Evolutionary conservation across 2,329 filamentous ascomycete genomes (phyloP), one percentile per base, ranked within the genome.

Genomic region (Xylariaceae sp.): DNA sequence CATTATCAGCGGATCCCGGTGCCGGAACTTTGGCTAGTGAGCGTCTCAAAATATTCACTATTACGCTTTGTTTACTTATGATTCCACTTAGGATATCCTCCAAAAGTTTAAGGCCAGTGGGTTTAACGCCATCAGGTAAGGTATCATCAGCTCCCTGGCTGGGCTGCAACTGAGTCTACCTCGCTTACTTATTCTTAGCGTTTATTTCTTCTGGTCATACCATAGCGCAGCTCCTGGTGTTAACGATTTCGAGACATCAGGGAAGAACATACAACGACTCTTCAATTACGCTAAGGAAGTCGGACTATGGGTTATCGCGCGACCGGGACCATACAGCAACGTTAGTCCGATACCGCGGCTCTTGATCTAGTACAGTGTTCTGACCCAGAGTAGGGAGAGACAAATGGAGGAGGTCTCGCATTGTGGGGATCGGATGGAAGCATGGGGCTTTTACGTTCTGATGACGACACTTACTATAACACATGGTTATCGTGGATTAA

Each of bases 151-250:
- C 27, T 12, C 27, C 12, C 27, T 32, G 27, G 25, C 14, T 29
- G 12, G 27, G 25, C 25, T 32, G 3, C 12, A 16, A 32, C 27
- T 32, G 16, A 32, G 16, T 29, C 25, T n/a, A n/a, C n/a, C n/a
- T n/a, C n/a, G n/a, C n/a, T n/a, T n/a, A n/a, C n/a, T n/a, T n/a
- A n/a, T n/a, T n/a, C 5, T 8, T 16, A 32, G 27, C 27, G 20
- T 40, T 12, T 40, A 40, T 23, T 40, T 29, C 38, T 40, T 40
- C 38, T 40, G 38, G 38, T 20, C n/a, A 11, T 40, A 40, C 23
- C 38, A 40, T 14, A n/a, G 21, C 7, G 38, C 38, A 4, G 22
- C 22, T 3, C 22, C 22, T 10, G 38, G 38, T 17, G 38, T 20
- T 10, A 29, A 25, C n/a, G 38, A 40, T 23, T 40, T 40, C 38